These are phyloP conservation scores for Macrophomina phaseolina DNA, from an alignment of 2,329 filamentous ascomycete genomes.

Conservation along the genomic window DNA sequence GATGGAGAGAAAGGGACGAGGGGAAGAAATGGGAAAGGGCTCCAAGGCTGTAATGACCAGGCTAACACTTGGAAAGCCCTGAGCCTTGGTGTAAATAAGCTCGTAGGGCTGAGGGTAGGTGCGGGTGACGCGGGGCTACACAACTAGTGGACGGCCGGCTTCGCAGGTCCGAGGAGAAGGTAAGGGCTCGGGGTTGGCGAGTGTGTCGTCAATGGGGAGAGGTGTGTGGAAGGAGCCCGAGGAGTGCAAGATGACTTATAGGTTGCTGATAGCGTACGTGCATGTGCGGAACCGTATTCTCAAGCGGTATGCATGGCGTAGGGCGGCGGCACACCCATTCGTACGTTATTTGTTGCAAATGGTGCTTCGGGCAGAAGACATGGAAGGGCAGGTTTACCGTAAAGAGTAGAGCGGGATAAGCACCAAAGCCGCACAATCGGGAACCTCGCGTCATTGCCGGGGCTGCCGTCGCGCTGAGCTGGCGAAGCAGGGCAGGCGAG, in stretches of 20 bases:
- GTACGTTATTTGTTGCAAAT: conserved; percentile 1
- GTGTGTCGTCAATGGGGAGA: neutral
- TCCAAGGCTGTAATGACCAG: conserved; percentile 10
- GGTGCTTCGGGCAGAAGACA: neutral
- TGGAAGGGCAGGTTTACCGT: conserved; percentile 15
- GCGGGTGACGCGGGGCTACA: conserved; percentile 21
- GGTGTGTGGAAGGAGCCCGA: conserved; percentile 12
- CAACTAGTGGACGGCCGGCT: conserved; percentile 4
- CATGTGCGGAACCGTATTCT: neutral
- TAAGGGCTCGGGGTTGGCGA: neutral
- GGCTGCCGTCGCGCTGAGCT: conserved; percentile 18
- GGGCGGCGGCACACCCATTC: neutral
- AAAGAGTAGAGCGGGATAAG: conserved; percentile 23
- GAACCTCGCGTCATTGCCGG: conserved; percentile 23
- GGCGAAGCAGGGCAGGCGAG: conserved; percentile 22
- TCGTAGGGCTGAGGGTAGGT: conserved; percentile 27
- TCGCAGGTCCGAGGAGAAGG: conserved; percentile 5
- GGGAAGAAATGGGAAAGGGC: neutral
- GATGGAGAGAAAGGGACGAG: neutral
- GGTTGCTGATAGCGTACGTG: conserved; percentile 9
- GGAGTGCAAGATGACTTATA: conserved; percentile 23
- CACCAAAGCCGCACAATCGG: conserved; percentile 27
- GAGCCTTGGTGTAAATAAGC: conserved; percentile 20
- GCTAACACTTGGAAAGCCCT: neutral
- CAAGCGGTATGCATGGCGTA: conserved; percentile 8